phyloP scores from a whole-genome alignment of 2,329 filamentous ascomycete species.

The Dactylella cylindrospora region DNA sequence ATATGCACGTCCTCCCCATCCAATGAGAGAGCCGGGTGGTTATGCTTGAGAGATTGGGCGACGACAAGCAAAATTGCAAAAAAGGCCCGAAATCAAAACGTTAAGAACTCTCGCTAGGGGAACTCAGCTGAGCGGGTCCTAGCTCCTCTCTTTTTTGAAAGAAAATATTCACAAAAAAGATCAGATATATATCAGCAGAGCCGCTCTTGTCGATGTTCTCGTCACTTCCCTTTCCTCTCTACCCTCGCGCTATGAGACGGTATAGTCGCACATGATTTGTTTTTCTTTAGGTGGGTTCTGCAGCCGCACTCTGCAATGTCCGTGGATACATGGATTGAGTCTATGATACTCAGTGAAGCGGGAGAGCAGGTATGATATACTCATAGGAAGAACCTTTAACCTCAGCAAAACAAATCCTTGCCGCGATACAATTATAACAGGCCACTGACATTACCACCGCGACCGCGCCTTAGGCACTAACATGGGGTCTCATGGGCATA shows the following conservation, averaged over 20 bases:
- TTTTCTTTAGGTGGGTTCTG: no score
- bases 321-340: conserved; percentile 16
- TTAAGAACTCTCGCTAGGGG: no score
- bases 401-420: no score
- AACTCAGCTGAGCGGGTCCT: conserved; percentile 9
- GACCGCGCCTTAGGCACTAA: conserved; percentile 22
- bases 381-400: no score
- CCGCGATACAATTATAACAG: background rate
- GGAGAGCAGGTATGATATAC: conserved; percentile 19
- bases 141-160: background rate
- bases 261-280: background rate
- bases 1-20: background rate
- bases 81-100: background rate
- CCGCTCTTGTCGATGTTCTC: background rate
- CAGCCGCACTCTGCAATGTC: no score
- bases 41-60: no score
- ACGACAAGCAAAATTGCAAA: no score
- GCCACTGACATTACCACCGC: no score
- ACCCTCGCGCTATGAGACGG: background rate
- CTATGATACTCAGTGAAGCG: conserved; percentile 5
- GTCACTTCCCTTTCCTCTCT: background rate
- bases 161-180: no score
- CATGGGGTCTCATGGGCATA: conserved; percentile 24
- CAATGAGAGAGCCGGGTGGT: background rate
- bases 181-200: background rate